These are phyloP conservation scores for Silene vulgaris DNA, from an alignment of 179 eudicot species.

Conservation along the genomic window DNA sequence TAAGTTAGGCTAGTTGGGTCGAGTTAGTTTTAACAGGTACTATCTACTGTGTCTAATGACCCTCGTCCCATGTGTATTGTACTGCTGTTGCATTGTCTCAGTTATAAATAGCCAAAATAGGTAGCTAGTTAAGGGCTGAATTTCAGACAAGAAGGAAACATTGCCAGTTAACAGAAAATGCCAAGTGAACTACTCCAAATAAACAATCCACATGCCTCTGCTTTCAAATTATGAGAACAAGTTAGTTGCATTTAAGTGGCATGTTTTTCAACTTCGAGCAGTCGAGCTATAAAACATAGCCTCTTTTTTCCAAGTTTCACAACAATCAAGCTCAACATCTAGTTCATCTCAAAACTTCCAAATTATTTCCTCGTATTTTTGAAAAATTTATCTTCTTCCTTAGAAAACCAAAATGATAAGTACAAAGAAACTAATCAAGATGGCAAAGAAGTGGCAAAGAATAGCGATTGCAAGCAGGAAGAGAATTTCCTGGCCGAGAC, in stretches of 20 bases:
- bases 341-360: not conserved
- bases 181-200: not conserved
- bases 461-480: conserved; percentile 31
- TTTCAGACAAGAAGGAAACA: not conserved
- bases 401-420: conserved; percentile 31
- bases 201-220: not conserved
- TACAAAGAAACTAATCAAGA: conserved; percentile 32
- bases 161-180: not conserved
- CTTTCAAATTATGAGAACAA: not conserved
- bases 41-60: too few relatives aligned
- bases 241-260: not conserved
- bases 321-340: not conserved
- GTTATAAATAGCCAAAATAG: not conserved
- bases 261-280: not conserved
- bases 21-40: too few relatives aligned
- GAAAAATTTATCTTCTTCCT: not conserved
- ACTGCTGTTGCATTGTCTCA: not conserved
- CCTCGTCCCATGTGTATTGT: too few relatives aligned
- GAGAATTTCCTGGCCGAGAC: conserved; percentile 24
- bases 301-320: not conserved
- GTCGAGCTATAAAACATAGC: not conserved
- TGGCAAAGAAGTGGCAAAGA: conserved; percentile 44
- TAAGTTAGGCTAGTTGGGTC: too few relatives aligned
- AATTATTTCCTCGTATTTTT: not conserved
- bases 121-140: not conserved